Base-by-base conservation (phyloP, 2,329 filamentous ascomycete genomes). In the Lomentospora prolificans region DNA sequence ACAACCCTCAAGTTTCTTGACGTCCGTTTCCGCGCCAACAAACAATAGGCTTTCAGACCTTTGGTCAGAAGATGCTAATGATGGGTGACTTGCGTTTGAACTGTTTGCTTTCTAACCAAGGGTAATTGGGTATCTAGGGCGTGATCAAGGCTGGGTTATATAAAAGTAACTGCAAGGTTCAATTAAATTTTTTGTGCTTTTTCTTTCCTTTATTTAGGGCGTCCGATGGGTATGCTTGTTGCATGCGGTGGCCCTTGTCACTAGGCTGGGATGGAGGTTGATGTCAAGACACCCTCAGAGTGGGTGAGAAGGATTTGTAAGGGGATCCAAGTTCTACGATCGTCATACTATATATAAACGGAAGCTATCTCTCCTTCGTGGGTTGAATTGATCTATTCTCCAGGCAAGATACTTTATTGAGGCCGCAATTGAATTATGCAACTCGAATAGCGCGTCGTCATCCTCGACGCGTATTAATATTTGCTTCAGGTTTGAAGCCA, bases 1-100 rank as follows among this genome's bases (percentile, higher is more conserved):
- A 86, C 85, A 44, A 87, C 90, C n/a, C 70, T 91, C 58, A 88
- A 87, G 68, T 85, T 87, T 60, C 91, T 91, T 70, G 87, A 91
- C 64, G 77, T 89, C 52, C 74, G 87, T 55, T 91, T 91, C 66
- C 83, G 83, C 14, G 39, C 36, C 24, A 50, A 50, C 17, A 55
- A 41, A 41, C 41, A 48, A 25, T 55, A 41, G 50, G 14, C 30
- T 24, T 12, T 3, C 14, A 8, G 12, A 50, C 39, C 30, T 33
- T 33, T 6, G 30, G 30, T 7, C 30, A 6, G 12, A 33, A 12
- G 30, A n/a, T n/a, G n/a, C n/a, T n/a, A n/a, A n/a, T n/a, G n/a
- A n/a, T n/a, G n/a, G n/a, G n/a, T n/a, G n/a, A n/a, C n/a, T n/a
- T n/a, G n/a, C n/a, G n/a, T n/a, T n/a, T n/a, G n/a, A n/a, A n/a